phyloP scores from a whole-genome alignment of 73 alveolate species.

The Symbiodinium pilosum region DNA sequence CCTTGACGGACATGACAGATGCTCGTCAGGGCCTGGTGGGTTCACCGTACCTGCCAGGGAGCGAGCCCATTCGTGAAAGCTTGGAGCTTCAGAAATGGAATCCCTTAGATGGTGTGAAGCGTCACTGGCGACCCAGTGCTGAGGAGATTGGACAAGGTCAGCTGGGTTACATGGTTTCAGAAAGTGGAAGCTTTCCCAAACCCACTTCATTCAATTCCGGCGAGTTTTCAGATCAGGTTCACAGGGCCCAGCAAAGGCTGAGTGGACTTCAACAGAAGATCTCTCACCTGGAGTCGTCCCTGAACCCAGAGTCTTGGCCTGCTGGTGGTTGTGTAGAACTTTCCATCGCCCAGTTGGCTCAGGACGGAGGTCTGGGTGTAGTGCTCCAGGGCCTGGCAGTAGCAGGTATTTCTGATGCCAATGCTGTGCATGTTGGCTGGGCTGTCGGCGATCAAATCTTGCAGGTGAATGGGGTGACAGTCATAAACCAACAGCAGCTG shows the following conservation, averaged over 20 bases:
- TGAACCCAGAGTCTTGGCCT: not conserved
- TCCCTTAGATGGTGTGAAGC: constrained; percentile 50
- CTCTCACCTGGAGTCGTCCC: constrained; percentile 22
- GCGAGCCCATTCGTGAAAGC: constrained; percentile 9
- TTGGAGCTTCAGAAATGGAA: constrained; percentile 49
- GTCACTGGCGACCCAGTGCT: constrained; percentile 38
- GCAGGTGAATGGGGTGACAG: constrained; percentile 57
- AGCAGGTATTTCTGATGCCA: constrained; percentile 8
- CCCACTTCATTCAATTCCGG: not conserved
- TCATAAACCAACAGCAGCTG: constrained; percentile 26
- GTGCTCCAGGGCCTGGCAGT: constrained; percentile 31
- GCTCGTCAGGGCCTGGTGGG: not conserved
- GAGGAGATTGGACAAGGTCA: constrained; percentile 14
- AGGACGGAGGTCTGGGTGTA: constrained; percentile 38
- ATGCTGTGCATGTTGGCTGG: constrained; percentile 61
- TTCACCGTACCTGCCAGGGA: not conserved
- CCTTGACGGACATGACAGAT: constrained; percentile 49
- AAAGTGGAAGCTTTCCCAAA: not conserved
- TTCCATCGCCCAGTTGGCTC: constrained; percentile 13
- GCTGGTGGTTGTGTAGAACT: constrained; percentile 32
- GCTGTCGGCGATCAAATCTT: constrained; percentile 55
- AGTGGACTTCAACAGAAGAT: constrained; percentile 26
- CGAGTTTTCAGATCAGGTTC: not conserved
- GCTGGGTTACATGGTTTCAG: not conserved
- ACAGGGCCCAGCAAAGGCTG: constrained; percentile 37